These are phyloP conservation scores for Mortierella hygrophila DNA, from an alignment of 192 early-diverging fungal genomes.

Conservation along the genomic window DNA sequence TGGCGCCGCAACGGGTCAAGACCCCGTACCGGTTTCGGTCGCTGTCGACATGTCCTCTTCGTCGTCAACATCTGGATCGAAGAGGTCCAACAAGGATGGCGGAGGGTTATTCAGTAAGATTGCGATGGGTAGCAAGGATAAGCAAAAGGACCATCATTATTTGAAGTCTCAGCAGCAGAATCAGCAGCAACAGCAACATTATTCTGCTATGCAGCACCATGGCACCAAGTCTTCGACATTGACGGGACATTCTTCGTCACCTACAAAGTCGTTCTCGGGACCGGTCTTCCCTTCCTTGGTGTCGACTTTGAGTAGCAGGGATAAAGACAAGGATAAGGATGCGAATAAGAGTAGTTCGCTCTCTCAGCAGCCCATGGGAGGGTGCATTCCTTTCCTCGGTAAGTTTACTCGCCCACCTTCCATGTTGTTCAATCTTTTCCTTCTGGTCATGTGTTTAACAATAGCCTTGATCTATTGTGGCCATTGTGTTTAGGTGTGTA, in stretches of 20 bases:
- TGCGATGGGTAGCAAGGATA: constrained; percentile 7
- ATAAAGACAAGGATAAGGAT: constrained; percentile 27
- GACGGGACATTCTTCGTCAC: background rate
- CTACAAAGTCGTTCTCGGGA: constrained; percentile 48
- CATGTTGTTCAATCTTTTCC: background rate
- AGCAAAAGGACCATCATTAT: constrained; percentile 18
- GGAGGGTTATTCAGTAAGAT: constrained; percentile 31
- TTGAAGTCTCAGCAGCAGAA: background rate
- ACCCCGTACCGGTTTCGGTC: background rate
- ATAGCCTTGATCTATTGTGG: background rate
- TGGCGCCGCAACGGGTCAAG: constrained; percentile 1
- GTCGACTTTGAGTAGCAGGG: constrained; percentile 15
- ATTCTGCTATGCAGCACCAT: constrained; percentile 6
- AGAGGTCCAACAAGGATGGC: background rate
- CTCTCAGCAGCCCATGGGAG: constrained; percentile 50
- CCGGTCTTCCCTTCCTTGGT: constrained; percentile 27
- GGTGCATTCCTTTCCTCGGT: constrained; percentile 72
- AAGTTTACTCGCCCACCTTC: constrained; percentile 5
- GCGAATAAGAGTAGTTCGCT: constrained; percentile 21
- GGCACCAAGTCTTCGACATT: background rate
- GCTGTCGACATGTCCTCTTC: background rate
- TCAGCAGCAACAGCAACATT: constrained; percentile 17
- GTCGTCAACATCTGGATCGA: background rate
- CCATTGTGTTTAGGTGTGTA: constrained; percentile 56
- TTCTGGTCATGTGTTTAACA: background rate